These are phyloP conservation scores for Fragaria nilgerrensis DNA, from an alignment of 306 rosid species.

Conservation along the genomic window DNA sequence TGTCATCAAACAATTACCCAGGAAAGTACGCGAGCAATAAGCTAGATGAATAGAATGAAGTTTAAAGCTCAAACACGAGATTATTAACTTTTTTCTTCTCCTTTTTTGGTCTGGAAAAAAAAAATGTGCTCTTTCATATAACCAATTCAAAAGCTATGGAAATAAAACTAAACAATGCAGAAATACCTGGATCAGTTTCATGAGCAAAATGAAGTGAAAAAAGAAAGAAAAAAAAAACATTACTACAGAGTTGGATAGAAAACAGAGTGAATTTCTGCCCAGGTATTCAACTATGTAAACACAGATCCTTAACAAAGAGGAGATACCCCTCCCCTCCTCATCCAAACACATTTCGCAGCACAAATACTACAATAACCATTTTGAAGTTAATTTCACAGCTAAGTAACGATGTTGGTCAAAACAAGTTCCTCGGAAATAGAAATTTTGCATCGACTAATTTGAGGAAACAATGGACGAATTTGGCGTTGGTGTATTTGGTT, in stretches of 20 bases:
- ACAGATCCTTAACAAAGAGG: background rate
- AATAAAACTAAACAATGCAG: background rate
- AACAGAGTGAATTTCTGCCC: background rate
- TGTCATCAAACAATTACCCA: background rate
- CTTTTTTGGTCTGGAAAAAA: background rate
- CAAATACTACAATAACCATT: background rate
- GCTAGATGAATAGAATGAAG: background rate
- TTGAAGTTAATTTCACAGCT: background rate
- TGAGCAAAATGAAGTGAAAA: background rate
- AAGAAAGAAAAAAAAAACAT: no score
- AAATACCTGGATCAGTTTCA: background rate
- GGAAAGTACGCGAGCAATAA: background rate
- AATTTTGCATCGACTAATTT: background rate
- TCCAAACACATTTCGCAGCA: background rate
- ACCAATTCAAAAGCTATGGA: background rate
- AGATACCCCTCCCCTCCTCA: background rate
- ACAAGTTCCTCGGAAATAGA: background rate
- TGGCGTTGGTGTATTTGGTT: background rate
- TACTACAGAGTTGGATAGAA: background rate
- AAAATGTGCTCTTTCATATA: background rate
- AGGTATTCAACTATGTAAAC: background rate
- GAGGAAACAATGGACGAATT: background rate
- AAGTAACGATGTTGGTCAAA: background rate
- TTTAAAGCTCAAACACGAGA: background rate
- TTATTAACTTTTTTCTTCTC: background rate